Evolutionary conservation across 371 early-diverging fungal genomes (phyloP).

Genomic region (Mucor circinelloides): DNA sequence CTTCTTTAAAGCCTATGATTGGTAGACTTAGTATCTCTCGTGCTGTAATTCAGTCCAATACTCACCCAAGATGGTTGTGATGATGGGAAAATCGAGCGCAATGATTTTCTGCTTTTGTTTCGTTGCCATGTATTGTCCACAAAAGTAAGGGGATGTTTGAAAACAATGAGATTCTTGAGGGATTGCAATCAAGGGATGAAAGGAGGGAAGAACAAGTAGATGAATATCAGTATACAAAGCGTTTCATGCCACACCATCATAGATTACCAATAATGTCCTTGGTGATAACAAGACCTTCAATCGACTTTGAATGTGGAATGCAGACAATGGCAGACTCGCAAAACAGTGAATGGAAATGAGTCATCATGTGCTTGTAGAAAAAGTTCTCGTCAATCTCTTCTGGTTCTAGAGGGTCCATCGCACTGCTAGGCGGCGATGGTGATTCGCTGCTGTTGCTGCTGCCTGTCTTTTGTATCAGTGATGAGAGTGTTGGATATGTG

Average conservation of each 20-base stretch:
- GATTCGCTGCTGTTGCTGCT: background rate
- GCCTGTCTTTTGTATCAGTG: conserved; percentile 33
- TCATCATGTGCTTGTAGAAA: conserved; percentile 47
- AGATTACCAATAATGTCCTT: conserved; percentile 59
- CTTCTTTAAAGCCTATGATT: conserved; percentile 53
- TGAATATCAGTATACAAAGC: background rate
- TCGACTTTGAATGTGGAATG: conserved; percentile 58
- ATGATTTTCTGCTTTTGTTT: conserved; percentile 57
- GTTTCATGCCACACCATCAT: background rate
- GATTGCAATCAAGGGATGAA: background rate
- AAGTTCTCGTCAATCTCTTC: conserved; percentile 57
- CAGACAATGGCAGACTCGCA: conserved; percentile 56
- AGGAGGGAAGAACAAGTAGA: background rate
- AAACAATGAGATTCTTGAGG: conserved; percentile 61
- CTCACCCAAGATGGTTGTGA: conserved; percentile 55
- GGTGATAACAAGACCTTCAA: conserved; percentile 54
- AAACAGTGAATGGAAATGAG: conserved; percentile 45
- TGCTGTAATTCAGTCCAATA: background rate
- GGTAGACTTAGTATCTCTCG: background rate
- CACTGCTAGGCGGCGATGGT: background rate
- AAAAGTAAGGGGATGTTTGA: conserved; percentile 62
- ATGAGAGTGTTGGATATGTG: conserved; percentile 37
- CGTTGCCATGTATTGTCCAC: conserved; percentile 57
- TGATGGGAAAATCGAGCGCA: conserved; percentile 52
- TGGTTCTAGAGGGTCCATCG: conserved; percentile 22